These are phyloP conservation scores for Haberlea rhodopensis DNA, from an alignment of 257 asterid species.

Conservation along the genomic window DNA sequence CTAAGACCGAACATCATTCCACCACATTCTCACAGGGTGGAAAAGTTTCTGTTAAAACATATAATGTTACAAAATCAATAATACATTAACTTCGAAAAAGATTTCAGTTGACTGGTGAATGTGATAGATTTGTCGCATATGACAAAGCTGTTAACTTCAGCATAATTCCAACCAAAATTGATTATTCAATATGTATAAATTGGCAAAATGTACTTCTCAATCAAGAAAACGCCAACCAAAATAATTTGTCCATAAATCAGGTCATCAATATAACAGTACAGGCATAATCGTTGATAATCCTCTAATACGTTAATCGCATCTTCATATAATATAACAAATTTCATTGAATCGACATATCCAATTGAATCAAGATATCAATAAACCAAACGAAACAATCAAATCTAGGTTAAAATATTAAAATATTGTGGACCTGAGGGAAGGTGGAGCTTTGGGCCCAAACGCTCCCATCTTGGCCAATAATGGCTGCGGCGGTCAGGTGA, in stretches of 20 bases:
- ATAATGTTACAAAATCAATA: background rate
- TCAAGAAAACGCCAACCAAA: too few relatives aligned
- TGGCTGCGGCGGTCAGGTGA: conserved; percentile 23
- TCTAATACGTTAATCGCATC: too few relatives aligned
- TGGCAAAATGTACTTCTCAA: too few relatives aligned
- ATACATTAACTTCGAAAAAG: background rate
- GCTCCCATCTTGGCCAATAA: conserved; percentile 28
- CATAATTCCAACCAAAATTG: background rate
- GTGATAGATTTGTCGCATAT: background rate
- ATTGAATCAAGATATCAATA: too few relatives aligned
- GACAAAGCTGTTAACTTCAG: background rate
- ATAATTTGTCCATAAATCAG: too few relatives aligned
- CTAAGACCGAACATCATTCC: background rate
- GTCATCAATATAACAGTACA: too few relatives aligned
- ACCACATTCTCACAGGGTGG: background rate
- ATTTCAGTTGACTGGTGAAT: background rate
- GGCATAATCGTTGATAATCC: too few relatives aligned
- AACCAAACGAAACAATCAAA: too few relatives aligned
- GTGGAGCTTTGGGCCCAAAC: conserved; percentile 31
- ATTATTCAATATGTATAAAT: too few relatives aligned
- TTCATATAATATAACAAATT: too few relatives aligned
- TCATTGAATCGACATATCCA: too few relatives aligned
- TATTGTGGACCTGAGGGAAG: conserved; percentile 21
- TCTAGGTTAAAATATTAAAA: too few relatives aligned
- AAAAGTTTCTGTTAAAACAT: background rate